phyloP scores from a whole-genome alignment of 768 basidiomycete genomes.

The Russula brevipes region DNA sequence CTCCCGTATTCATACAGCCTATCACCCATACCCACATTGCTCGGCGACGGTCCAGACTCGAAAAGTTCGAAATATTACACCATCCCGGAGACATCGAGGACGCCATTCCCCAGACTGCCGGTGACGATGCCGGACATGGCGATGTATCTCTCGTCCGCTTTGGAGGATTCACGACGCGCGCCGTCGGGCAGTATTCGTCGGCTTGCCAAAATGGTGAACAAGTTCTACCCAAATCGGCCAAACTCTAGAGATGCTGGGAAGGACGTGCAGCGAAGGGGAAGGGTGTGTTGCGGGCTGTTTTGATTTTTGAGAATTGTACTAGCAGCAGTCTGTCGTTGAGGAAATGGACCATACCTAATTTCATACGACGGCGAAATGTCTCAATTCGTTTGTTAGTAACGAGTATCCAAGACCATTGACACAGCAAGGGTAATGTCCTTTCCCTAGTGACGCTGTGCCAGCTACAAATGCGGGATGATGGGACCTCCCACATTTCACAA shows the following conservation, averaged over 20 bases:
- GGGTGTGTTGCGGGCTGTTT: too few species aligned
- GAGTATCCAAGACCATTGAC: too few species aligned
- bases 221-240: conserved; percentile 52
- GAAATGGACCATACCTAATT: too few species aligned
- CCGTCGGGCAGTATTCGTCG: conserved; percentile 55
- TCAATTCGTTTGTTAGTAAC: too few species aligned
- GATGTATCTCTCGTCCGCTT: conserved; percentile 64
- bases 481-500: too few species aligned
- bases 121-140: conserved; percentile 73
- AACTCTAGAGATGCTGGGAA: conserved; percentile 29
- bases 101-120: conserved; percentile 67
- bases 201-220: conserved; percentile 63
- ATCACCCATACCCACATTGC: conserved; percentile 53
- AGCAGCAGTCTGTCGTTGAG: too few species aligned
- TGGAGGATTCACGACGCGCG: conserved; percentile 63
- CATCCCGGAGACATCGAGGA: conserved; percentile 54
- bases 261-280: too few species aligned
- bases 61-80: conserved; percentile 63
- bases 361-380: too few species aligned
- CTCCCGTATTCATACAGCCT: conserved; percentile 72
- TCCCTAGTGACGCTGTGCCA: too few species aligned
- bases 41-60: conserved; percentile 61
- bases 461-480: too few species aligned
- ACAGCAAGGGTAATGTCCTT: too few species aligned
- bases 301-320: too few species aligned